Evolutionary conservation across 495 filamentous ascomycete species (phyloP).

Genomic region (Neurospora sp.): DNA sequence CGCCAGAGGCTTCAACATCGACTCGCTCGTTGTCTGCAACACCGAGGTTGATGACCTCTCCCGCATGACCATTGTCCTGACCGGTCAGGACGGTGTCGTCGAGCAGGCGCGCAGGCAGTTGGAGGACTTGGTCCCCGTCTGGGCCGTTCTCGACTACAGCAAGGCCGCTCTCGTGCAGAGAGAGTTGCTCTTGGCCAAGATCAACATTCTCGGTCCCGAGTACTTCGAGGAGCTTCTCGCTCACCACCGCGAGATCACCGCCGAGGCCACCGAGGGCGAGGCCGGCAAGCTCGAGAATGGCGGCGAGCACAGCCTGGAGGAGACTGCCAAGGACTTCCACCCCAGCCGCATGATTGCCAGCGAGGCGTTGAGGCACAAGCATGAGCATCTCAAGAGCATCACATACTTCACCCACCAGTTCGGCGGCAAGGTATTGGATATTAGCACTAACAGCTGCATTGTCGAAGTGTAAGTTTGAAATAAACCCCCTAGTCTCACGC

Average conservation of each 20-base stretch:
- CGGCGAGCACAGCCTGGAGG: conserved; percentile 24
- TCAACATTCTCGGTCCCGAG: conserved; percentile 91
- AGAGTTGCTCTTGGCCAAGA: conserved; percentile 90
- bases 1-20: conserved; percentile 96
- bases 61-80: conserved; percentile 96
- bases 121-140: conserved; percentile 93
- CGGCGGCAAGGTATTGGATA: conserved; percentile 93
- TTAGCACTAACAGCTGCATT: conserved; percentile 96
- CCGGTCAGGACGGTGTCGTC: conserved; percentile 92
- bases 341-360: conserved; percentile 72
- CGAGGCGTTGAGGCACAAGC: conserved; percentile 88
- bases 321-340: conserved; percentile 62
- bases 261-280: conserved; percentile 9
- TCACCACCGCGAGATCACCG: conserved; percentile 74
- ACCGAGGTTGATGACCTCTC: conserved; percentile 97
- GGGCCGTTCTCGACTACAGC: conserved; percentile 97
- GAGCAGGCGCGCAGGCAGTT: conserved; percentile 94
- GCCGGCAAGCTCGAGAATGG: conserved; percentile 16
- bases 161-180: conserved; percentile 88
- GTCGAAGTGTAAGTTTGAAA: conserved; percentile 73
- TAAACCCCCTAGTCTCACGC: background rate
- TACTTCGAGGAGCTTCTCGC: conserved; percentile 94
- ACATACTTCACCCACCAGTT: conserved; percentile 96
- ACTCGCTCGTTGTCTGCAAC: conserved; percentile 93
- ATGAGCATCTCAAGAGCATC: conserved; percentile 90